Conservation (phyloP, 2,329 filamentous ascomycete species). For the Neoscytalidium dimidiatum region DNA sequence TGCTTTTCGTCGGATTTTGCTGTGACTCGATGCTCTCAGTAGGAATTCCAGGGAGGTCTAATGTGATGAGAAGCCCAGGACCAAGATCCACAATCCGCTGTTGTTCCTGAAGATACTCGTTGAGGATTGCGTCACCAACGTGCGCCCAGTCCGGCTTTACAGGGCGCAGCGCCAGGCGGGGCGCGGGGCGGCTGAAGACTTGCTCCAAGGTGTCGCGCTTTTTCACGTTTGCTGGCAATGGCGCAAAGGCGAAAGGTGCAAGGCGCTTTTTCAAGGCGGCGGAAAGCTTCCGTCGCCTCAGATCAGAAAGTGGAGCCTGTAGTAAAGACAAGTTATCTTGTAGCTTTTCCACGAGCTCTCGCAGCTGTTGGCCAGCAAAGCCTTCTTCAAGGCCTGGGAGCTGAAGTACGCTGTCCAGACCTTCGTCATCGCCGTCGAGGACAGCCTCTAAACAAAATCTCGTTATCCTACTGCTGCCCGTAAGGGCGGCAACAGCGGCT, state of each 20-base stretch:
- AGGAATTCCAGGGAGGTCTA: constrained; percentile 40
- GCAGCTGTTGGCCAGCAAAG: constrained; percentile 55
- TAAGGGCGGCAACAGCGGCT: constrained; percentile 57
- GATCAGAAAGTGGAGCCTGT: constrained; percentile 52
- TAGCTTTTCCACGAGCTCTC: constrained; percentile 50
- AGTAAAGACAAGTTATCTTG: constrained; percentile 58
- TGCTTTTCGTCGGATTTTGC: not conserved
- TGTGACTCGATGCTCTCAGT: not conserved
- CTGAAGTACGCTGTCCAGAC: constrained; percentile 54
- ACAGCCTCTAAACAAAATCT: constrained; percentile 66
- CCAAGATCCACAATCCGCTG: constrained; percentile 31
- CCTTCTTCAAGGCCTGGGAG: constrained; percentile 61
- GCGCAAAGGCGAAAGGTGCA: constrained; percentile 52
- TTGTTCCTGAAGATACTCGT: constrained; percentile 45
- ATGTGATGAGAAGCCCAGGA: constrained; percentile 43
- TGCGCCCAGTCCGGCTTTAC: constrained; percentile 49
- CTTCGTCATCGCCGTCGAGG: constrained; percentile 62
- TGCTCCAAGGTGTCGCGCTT: not conserved
- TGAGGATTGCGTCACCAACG: constrained; percentile 51
- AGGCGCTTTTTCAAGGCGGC: constrained; percentile 55
- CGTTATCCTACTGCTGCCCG: constrained; percentile 60
- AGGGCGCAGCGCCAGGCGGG: constrained; percentile 38
- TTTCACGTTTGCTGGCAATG: constrained; percentile 37
- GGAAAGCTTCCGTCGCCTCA: constrained; percentile 53
- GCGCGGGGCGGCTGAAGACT: constrained; percentile 28